Evolutionary conservation across 441 rosid genomes (phyloP).

Genomic region (Lagerstroemia fauriei): DNA sequence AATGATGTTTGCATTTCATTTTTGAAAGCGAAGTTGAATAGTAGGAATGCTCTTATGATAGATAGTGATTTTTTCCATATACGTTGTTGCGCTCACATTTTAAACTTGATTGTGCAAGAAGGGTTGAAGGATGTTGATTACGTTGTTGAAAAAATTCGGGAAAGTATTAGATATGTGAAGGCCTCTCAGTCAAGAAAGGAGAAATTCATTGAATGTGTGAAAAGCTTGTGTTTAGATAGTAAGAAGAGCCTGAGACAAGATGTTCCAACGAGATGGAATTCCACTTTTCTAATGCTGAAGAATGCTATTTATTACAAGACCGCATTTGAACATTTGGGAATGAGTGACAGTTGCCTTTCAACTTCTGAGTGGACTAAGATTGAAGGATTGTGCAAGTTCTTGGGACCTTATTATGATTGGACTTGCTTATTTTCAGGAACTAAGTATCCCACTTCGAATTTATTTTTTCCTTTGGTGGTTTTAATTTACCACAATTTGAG

Average conservation of each 20-base stretch:
- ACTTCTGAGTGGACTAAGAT: background rate
- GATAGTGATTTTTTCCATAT: slow-evolving; percentile 7
- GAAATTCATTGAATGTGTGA: background rate
- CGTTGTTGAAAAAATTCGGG: background rate
- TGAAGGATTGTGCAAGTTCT: background rate
- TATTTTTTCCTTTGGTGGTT: slow-evolving; percentile 8
- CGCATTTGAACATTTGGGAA: background rate
- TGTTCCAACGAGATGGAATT: background rate
- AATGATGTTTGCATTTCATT: slow-evolving; percentile 1
- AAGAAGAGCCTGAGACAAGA: background rate
- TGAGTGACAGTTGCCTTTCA: background rate
- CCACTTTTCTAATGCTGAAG: background rate
- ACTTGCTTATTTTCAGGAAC: slow-evolving; percentile 1
- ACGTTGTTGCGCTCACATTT: slow-evolving; percentile 25
- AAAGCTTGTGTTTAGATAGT: background rate
- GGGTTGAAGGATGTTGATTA: slow-evolving; percentile 13
- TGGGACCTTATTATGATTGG: background rate
- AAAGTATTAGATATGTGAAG: background rate
- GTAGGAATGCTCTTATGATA: background rate
- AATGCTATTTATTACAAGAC: background rate
- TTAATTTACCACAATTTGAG: background rate
- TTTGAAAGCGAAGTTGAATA: slow-evolving; percentile 1
- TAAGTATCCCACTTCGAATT: slow-evolving; percentile 5
- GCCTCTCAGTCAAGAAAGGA: background rate
- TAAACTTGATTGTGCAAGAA: slow-evolving; percentile 16